phyloP scores from a whole-genome alignment of 2,329 filamentous ascomycete genomes.

The Fusarium pseudonygamai region DNA sequence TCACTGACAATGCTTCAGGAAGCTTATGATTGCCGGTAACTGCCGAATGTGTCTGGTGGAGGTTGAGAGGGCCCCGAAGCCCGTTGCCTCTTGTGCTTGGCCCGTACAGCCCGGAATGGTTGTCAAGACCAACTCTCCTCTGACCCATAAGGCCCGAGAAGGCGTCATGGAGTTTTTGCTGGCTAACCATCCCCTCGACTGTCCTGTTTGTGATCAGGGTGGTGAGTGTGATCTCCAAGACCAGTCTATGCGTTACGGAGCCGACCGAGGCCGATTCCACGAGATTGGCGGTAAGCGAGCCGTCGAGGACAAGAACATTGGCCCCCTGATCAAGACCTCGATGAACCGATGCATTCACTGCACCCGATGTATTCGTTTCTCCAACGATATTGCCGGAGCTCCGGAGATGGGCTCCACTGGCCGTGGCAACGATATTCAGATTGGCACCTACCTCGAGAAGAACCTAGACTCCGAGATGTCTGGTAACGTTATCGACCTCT shows the following conservation, averaged over 20 bases:
- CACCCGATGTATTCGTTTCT: conserved; percentile 96
- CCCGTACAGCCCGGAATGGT: conserved; percentile 99
- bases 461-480: conserved; percentile 95
- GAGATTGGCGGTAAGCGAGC: conserved; percentile 95
- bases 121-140: conserved; percentile 96
- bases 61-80: conserved; percentile 95
- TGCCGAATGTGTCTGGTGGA: conserved; percentile 99
- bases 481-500: conserved; percentile 97
- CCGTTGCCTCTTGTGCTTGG: conserved; percentile 98
- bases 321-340: conserved; percentile 96
- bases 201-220: conserved; percentile 98
- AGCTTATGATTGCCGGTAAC: conserved; percentile 98
- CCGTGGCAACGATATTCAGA: conserved; percentile 96
- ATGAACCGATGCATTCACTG: conserved; percentile 99
- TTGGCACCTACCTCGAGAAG: conserved; percentile 96
- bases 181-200: conserved; percentile 95
- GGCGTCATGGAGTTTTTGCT: conserved; percentile 99
- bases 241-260: conserved; percentile 98
- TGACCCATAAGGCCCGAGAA: conserved; percentile 97
- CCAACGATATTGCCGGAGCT: conserved; percentile 95
- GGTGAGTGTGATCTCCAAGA: conserved; percentile 99
- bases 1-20: conserved; percentile 67
- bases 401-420: conserved; percentile 94
- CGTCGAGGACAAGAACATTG: conserved; percentile 99
- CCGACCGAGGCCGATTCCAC: conserved; percentile 95